Evolutionary conservation across 495 filamentous ascomycete genomes (phyloP).

Genomic region (Penicillium soppii): DNA sequence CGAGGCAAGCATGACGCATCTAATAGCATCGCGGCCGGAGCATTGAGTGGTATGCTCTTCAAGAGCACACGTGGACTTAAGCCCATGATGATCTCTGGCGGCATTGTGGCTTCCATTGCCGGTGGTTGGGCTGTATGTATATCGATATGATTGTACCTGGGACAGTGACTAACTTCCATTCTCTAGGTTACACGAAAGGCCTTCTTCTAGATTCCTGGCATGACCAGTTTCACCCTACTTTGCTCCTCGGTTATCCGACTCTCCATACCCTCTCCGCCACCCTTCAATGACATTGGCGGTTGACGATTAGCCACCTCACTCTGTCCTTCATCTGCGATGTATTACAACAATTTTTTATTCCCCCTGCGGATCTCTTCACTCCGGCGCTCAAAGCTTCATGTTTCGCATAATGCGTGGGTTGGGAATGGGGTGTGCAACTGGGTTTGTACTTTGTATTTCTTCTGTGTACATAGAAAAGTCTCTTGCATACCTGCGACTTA

Average conservation of each 20-base stretch:
- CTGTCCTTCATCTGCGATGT: slow-evolving; percentile 37
- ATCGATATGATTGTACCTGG: not conserved
- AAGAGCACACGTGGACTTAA: slow-evolving; percentile 88
- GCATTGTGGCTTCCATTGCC: slow-evolving; percentile 79
- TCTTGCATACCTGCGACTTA: slow-evolving; percentile 37
- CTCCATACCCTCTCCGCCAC: slow-evolving; percentile 31
- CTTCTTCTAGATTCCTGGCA: slow-evolving; percentile 44
- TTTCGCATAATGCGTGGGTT: slow-evolving; percentile 48
- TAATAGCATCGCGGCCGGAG: slow-evolving; percentile 84
- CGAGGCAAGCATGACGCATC: slow-evolving; percentile 88
- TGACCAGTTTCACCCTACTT: slow-evolving; percentile 18
- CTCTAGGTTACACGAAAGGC: slow-evolving; percentile 57
- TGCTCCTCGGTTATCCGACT: slow-evolving; percentile 19
- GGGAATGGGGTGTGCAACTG: slow-evolving; percentile 48
- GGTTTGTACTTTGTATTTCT: slow-evolving; percentile 39
- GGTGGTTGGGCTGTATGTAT: slow-evolving; percentile 83
- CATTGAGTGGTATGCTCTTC: slow-evolving; percentile 86
- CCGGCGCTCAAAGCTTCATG: slow-evolving; percentile 49
- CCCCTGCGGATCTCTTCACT: slow-evolving; percentile 45
- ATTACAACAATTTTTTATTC: slow-evolving; percentile 40
- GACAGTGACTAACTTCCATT: slow-evolving; percentile 28
- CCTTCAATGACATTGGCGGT: slow-evolving; percentile 32
- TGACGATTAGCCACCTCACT: slow-evolving; percentile 20
- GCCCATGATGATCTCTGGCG: slow-evolving; percentile 91
- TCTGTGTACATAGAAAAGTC: slow-evolving; percentile 51